Conservation (phyloP, 2,329 filamentous ascomycete species). For the Sclerotinia subarctica region DNA sequence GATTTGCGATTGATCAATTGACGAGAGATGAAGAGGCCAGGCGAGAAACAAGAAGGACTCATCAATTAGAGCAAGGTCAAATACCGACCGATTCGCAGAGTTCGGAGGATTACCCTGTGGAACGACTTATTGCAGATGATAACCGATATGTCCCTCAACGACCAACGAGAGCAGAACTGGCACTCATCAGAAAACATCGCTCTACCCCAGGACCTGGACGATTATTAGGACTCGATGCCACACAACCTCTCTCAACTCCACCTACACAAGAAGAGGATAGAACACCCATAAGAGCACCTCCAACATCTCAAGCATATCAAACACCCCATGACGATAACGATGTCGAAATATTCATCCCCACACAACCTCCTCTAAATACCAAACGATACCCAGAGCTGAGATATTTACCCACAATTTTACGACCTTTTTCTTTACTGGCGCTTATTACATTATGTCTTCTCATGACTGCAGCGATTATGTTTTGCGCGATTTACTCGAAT, state of each 20-base stretch:
- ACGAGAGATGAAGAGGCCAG: constrained; percentile 68
- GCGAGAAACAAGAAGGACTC: constrained; percentile 35
- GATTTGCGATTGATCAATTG: constrained; percentile 84
- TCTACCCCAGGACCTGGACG: constrained; percentile 36
- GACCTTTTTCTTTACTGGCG: constrained; percentile 59
- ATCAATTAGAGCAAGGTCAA: constrained; percentile 41
- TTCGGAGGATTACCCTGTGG: constrained; percentile 46
- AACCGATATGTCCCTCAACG: constrained; percentile 37
- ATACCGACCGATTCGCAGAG: constrained; percentile 44
- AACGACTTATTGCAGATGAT: constrained; percentile 48
- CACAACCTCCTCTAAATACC: constrained; percentile 44
- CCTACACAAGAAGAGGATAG: constrained; percentile 2
- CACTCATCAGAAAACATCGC: constrained; percentile 39
- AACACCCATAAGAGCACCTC: constrained; percentile 1
- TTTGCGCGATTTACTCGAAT: constrained; percentile 67
- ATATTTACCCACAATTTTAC: constrained; percentile 70
- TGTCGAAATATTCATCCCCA: constrained; percentile 47
- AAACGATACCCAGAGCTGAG: constrained; percentile 53
- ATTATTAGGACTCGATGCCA: constrained; percentile 36
- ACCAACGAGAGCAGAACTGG: constrained; percentile 32
- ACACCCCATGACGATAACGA: constrained; percentile 16
- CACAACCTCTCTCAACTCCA: constrained; percentile 31
- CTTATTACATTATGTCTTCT: constrained; percentile 61
- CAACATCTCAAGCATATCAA: not conserved
- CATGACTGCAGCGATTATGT: constrained; percentile 70